These are phyloP conservation scores for Lipomyces chichibuensis DNA, from an alignment of 805 yeast species.

Conservation along the genomic window DNA sequence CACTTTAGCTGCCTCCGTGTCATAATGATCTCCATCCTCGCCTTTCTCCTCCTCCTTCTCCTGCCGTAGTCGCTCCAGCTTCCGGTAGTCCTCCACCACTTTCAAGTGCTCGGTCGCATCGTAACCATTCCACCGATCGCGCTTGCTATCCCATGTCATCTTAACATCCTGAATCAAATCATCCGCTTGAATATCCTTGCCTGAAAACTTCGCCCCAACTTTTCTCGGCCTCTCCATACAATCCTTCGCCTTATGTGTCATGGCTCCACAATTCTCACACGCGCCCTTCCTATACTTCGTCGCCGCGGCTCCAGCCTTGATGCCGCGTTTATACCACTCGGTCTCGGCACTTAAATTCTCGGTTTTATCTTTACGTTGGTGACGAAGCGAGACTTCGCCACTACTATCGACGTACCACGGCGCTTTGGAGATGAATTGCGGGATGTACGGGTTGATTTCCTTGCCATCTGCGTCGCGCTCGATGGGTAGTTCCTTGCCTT, in stretches of 20 bases:
- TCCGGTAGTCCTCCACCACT: slow-evolving; percentile 53
- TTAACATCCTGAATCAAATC: slow-evolving; percentile 39
- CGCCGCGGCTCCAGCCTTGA: slow-evolving; percentile 40
- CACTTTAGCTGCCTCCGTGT: slow-evolving; percentile 39
- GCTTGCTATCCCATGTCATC: slow-evolving; percentile 64
- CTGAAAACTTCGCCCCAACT: slow-evolving; percentile 45
- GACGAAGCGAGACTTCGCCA: slow-evolving; percentile 39
- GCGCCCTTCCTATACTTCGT: slow-evolving; percentile 46
- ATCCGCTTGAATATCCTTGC: slow-evolving; percentile 41
- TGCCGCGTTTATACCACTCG: slow-evolving; percentile 44
- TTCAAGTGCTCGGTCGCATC: slow-evolving; percentile 63
- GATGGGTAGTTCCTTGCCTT: slow-evolving; percentile 20
- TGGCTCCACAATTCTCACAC: slow-evolving; percentile 64
- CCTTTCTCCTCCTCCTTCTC: slow-evolving; percentile 25
- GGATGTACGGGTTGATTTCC: slow-evolving; percentile 45
- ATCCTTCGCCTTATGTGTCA: slow-evolving; percentile 54
- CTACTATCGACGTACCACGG: slow-evolving; percentile 43
- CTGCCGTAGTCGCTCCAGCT: slow-evolving; percentile 42
- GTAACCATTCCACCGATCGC: slow-evolving; percentile 85
- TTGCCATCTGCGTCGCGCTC: slow-evolving; percentile 46
- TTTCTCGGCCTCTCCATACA: slow-evolving; percentile 63
- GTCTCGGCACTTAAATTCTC: slow-evolving; percentile 32
- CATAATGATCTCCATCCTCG: slow-evolving; percentile 46
- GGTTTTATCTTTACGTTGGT: slow-evolving; percentile 38
- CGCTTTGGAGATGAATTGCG: slow-evolving; percentile 42